Evolutionary conservation across 164 flowering plant species (phyloP), one percentile per base, ranked within the genome.

Genomic region (Nymphaea colorata): DNA sequence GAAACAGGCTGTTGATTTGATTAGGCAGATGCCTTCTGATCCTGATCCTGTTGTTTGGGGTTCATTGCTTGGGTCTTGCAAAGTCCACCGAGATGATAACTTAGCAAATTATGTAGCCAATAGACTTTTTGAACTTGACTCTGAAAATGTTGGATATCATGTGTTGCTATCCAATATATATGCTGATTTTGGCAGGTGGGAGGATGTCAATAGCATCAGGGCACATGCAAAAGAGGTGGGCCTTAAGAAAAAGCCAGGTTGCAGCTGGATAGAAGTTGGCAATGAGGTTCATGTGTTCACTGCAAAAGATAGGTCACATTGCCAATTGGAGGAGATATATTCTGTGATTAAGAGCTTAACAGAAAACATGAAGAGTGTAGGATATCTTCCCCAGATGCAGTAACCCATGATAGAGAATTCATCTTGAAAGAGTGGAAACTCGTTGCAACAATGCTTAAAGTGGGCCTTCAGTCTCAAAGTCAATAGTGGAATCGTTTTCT

Each of bases 21-120:
- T 83, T 66, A 69, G 61, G 77, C 51, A 68, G 7, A 77, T 83
- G 86, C 82, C 84, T 53, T 72, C 67, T 61, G 68, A 17, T 10
- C 82, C 82, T 17, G 84, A 83, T 72, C 81, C 69, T 55, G 68
- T 66, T 7, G 74, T 81, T 60, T 79, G 84, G 86, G 84, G 86
- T n/a, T 79, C 86, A 44, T 64, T 83, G 70, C 84, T 79, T 64
- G 73, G 73, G 12, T 74, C 86, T 43, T 81, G 82, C 80, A 83
- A 75, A 73, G 76, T 42, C 62, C 77, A 77, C n/a, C 71, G 82
- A 10, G 66, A 79, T 64, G 68, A 59, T 44, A 44, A 47, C 64
- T 61, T 79, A 51, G 81, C 81, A 36, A 69, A 70, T 64, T 42
- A 18, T 25, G 83, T 76, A 47, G 82, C 78, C 12, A 64, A 69